Evolutionary conservation across 805 yeast species (phyloP).

Genomic region (Kuraishia cidri): DNA sequence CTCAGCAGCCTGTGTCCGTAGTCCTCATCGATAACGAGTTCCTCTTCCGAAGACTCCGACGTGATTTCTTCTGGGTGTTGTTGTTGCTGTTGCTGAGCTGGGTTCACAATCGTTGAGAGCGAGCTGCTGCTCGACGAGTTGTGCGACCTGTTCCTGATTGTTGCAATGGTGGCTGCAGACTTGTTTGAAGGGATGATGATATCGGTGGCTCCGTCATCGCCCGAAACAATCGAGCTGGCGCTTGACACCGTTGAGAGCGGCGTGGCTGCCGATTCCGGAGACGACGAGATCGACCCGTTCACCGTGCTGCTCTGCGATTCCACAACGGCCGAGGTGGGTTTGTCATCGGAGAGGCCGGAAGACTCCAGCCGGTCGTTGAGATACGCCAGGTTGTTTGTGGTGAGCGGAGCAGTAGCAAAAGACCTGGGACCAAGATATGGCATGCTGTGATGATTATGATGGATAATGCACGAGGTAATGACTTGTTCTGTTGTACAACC

Average conservation of each 20-base stretch:
- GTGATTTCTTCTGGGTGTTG: not conserved
- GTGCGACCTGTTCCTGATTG: constrained; percentile 1
- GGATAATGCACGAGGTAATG: not conserved
- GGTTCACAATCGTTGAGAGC: constrained; percentile 2
- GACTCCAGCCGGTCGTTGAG: constrained; percentile 10
- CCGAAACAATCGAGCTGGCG: constrained; percentile 3
- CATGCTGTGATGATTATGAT: no score
- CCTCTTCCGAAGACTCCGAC: constrained; percentile 1
- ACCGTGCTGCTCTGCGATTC: not conserved
- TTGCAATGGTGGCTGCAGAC: not conserved
- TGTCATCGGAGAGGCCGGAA: no score
- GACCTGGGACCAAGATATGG: constrained; percentile 25
- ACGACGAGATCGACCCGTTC: constrained; percentile 1
- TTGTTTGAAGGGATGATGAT: not conserved
- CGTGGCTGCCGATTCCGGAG: constrained; percentile 13
- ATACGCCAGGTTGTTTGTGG: constrained; percentile 19
- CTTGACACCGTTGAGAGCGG: constrained; percentile 17
- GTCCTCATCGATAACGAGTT: not conserved
- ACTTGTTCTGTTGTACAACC: no score
- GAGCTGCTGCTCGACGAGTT: constrained; percentile 2
- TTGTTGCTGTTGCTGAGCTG: not conserved
- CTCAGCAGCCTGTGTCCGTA: constrained; percentile 22
- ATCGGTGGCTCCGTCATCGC: constrained; percentile 1
- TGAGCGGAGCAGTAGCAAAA: constrained; percentile 23
- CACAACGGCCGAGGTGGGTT: not conserved